phyloP scores from a whole-genome alignment of 352 stramenopile genomes.

The Pseudoperonospora humuli region DNA sequence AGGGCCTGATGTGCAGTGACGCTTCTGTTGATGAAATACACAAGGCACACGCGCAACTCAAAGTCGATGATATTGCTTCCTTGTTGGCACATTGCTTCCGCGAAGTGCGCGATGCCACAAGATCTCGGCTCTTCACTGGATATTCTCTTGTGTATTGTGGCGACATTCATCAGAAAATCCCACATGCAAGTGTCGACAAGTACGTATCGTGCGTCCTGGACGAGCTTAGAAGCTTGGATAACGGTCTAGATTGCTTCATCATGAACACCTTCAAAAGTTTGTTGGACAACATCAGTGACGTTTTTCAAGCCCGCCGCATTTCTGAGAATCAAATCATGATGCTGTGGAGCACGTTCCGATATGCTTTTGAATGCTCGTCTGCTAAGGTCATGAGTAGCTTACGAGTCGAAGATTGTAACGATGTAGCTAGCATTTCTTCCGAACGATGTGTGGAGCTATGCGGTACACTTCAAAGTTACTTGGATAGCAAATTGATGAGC shows the following conservation, averaged over 20 bases:
- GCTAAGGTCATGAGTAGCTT: constrained; percentile 18
- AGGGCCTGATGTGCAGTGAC: constrained; percentile 55
- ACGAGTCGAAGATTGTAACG: constrained; percentile 6
- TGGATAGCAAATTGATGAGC: constrained; percentile 24
- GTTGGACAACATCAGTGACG: constrained; percentile 28
- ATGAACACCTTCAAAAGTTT: constrained; percentile 24
- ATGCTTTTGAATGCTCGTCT: constrained; percentile 23
- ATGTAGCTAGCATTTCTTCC: neutral
- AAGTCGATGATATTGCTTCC: constrained; percentile 46
- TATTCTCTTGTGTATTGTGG: constrained; percentile 50
- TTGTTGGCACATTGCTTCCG: constrained; percentile 52
- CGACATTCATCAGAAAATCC: constrained; percentile 18
- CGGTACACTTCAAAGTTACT: constrained; percentile 15
- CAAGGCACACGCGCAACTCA: constrained; percentile 38
- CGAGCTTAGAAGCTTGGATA: constrained; percentile 16
- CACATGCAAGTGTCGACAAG: constrained; percentile 32
- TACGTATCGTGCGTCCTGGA: constrained; percentile 42
- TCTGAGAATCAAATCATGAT: constrained; percentile 11
- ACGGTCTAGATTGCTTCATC: neutral
- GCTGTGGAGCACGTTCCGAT: constrained; percentile 28
- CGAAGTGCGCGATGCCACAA: constrained; percentile 22
- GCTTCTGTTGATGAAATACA: constrained; percentile 23
- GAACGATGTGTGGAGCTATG: constrained; percentile 18
- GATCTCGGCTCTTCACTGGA: constrained; percentile 32
- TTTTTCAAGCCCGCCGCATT: constrained; percentile 30